These are phyloP conservation scores for Sonneratia alba DNA, from an alignment of 345 rosid species.

Conservation along the genomic window DNA sequence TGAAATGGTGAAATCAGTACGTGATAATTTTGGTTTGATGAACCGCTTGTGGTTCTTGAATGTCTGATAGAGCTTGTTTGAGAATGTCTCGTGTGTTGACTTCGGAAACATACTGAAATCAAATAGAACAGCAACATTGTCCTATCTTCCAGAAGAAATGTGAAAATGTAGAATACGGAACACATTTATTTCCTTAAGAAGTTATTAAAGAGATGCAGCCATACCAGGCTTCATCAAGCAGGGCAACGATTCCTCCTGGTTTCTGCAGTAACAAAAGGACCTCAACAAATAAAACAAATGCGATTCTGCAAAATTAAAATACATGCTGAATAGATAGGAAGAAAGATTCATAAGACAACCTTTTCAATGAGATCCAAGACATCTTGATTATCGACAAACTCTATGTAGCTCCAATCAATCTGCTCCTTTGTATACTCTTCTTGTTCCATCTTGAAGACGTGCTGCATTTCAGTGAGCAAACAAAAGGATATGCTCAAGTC, in stretches of 20 bases:
- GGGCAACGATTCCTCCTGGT: slow-evolving; percentile 20
- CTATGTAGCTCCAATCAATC: slow-evolving; percentile 94
- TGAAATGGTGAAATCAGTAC: slow-evolving; percentile 79
- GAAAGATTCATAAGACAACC: slow-evolving; percentile 25
- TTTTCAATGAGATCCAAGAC: slow-evolving; percentile 90
- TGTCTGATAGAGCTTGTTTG: slow-evolving; percentile 92
- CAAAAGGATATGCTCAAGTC: slow-evolving; percentile 6
- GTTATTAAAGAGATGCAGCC: neutral
- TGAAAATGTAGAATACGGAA: neutral
- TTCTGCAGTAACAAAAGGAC: slow-evolving; percentile 12
- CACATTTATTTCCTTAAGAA: neutral
- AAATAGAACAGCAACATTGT: slow-evolving; percentile 1
- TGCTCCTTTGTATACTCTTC: slow-evolving; percentile 94
- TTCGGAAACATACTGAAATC: slow-evolving; percentile 93
- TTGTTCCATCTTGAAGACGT: slow-evolving; percentile 98
- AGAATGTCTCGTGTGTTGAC: slow-evolving; percentile 95
- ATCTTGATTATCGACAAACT: slow-evolving; percentile 95
- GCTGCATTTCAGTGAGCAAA: slow-evolving; percentile 37
- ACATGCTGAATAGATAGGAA: neutral
- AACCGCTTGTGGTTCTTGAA: slow-evolving; percentile 81
- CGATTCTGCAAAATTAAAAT: neutral
- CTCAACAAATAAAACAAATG: neutral
- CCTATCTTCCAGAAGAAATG: neutral
- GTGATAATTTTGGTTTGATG: slow-evolving; percentile 88
- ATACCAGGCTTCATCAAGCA: slow-evolving; percentile 23